Base-by-base conservation (phyloP, 75 land plant genomes). In the Picea sitchensis region DNA sequence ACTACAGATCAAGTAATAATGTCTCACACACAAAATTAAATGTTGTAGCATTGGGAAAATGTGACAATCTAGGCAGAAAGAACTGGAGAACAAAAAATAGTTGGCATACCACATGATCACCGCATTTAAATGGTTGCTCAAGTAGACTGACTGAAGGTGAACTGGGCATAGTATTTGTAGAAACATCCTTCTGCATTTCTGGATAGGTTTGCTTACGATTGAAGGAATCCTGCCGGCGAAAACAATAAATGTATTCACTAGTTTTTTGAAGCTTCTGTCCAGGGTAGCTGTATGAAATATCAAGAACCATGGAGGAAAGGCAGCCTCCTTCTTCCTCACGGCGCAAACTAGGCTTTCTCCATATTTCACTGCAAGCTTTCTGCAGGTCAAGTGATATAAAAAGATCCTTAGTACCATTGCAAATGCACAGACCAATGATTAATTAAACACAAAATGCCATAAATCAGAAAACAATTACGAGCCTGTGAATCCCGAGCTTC, bases 51-150 rank as follows among this genome's bases (percentile, higher is more conserved):
- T 34, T 65, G 4, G 41, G 15, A 5, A 15, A 32, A 65, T 65
- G 69, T 65, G 54, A 47, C 75, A 65, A 32, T 11, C 75, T 77
- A 74, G 58, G 36, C 15, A n/a, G 36, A 23, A 26, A 11, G 20
- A 51, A 44, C 15, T 41, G 54, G 17, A 56, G 18, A 57, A 31
- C 15, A 76, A 17, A 76, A 76, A 76, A 76, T 8, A 5, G 72
- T 78, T 2, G 54, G 54, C 67, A 59, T 88, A 95, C 98, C 95
- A 95, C 98, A 87, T 86, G 85, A 71, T 95, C 98, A 23, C 96
- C 93, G 75, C 67, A 73, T 77, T 80, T 82, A 21, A 95, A 90
- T 12, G 84, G 51, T 65, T 86, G 78, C 76, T 90, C 90, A 44
- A 84, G 80, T 31, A 85, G 73, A 64, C 80, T 78, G 21, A n/a